Base-by-base conservation (phyloP, 2,329 filamentous ascomycete genomes). In the Tolypocladium ophioglossoides region DNA sequence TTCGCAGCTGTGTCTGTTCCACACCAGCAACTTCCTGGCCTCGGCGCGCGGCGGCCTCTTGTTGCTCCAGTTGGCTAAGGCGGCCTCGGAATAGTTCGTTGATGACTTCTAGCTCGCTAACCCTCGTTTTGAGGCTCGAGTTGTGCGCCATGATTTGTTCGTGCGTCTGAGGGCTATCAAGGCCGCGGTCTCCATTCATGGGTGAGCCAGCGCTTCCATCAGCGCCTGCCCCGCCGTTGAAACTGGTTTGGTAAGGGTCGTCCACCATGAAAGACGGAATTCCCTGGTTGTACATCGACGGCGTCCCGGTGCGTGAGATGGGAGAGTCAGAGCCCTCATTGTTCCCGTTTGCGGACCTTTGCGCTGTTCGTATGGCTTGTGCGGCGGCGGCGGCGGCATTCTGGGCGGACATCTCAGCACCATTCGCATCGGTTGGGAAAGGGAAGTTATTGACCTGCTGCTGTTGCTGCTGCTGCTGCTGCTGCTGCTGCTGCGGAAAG, bases 21-120 rank as follows among this genome's bases (percentile, higher is more conserved):
- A 72, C 76, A 18, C 72, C 71, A 9, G 78, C 75, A 46, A 84
- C 76, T 55, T 83, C 78, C 56, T 79, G 76, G 22, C 81, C 77
- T 64, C 83, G 72, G 65, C 85, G 73, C 52, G 86, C 82, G 50
- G 80, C 83, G 50, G 81, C 81, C 66, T 92, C 88, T 64, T 86
- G 86, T 61, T 85, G 82, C 66, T 95, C 89, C 14, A 94, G 77
- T 66, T 94, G 87, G 78, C 67, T 84, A 70, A 96, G 83, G 12
- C 86, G 82, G 39, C 85, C 85, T 51, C 85, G 79, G 69, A 90
- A 91, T 47, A 91, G 76, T 65, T 88, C 87, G 64, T 91, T 96
- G 75, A 99, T 96, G 52, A 99, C 82, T 68, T 99, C 94, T 27
- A 99, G 79, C 70, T 99, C 94, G 62, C 86, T 94, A 37, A 99